phyloP scores from a whole-genome alignment of 805 yeast species.

The Zygosaccharomyces lentus region DNA sequence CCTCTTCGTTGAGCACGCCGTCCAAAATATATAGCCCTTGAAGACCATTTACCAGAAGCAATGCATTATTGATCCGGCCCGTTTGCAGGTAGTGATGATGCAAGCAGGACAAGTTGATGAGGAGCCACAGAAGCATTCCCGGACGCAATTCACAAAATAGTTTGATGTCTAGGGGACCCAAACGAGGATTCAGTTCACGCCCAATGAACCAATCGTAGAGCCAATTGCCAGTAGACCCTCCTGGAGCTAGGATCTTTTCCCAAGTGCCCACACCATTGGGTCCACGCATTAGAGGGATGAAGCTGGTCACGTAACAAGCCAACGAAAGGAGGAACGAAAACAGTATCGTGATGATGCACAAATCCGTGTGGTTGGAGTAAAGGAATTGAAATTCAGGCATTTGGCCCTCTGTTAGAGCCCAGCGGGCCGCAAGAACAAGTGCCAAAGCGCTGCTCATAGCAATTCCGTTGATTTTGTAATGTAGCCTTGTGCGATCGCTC shows the following conservation, averaged over 20 bases:
- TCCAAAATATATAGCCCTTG: slow-evolving; percentile 85
- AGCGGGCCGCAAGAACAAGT: slow-evolving; percentile 48
- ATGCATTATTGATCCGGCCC: slow-evolving; percentile 65
- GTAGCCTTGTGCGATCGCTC: slow-evolving; percentile 69
- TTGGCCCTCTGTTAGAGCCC: slow-evolving; percentile 45
- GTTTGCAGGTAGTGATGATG: slow-evolving; percentile 69
- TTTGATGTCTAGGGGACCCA: slow-evolving; percentile 82
- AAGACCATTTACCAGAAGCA: slow-evolving; percentile 60
- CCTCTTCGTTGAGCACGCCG: slow-evolving; percentile 88
- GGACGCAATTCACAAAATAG: slow-evolving; percentile 92
- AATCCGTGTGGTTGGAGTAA: slow-evolving; percentile 60
- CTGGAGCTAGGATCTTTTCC: slow-evolving; percentile 73
- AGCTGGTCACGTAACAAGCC: slow-evolving; percentile 65
- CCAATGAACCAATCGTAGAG: slow-evolving; percentile 97
- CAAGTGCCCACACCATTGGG: slow-evolving; percentile 50
- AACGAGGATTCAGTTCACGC: slow-evolving; percentile 88
- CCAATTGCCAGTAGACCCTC: slow-evolving; percentile 76
- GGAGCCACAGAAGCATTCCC: slow-evolving; percentile 81
- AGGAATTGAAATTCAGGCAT: slow-evolving; percentile 79
- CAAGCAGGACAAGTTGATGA: slow-evolving; percentile 70
- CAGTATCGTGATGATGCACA: slow-evolving; percentile 57
- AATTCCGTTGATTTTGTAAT: slow-evolving; percentile 79
- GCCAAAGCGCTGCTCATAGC: slow-evolving; percentile 44
- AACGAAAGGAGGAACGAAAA: slow-evolving; percentile 62
- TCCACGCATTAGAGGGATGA: slow-evolving; percentile 46